Base-by-base conservation (phyloP, 768 basidiomycete species). In the Pisolithus marmoratus region DNA sequence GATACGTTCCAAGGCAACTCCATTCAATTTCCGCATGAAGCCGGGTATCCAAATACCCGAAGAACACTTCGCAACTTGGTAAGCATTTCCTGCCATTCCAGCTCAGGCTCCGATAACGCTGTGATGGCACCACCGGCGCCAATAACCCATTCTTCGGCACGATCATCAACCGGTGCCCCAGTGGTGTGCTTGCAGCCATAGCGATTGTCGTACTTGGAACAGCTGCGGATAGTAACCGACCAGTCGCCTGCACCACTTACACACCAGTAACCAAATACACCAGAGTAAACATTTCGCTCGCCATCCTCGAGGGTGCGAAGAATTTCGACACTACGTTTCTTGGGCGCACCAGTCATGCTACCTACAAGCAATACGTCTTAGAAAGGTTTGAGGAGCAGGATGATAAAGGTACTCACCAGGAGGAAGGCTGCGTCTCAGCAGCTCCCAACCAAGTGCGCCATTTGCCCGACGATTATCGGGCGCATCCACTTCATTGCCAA, bases 1-100 rank as follows among this genome's bases (percentile, higher is more conserved):
- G 12, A 26, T 45, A 11, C 15, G 14, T 38, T 45, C 12, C 27
- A 43, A 34, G 31, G 41, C 36, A 44, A 27, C 15, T 29, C n/a
- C 23, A 27, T n/a, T 54, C 50, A 66, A 34, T 60, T 49, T 54
- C 55, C 49, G 34, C 58, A 14, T 53, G 64, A 62, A 31, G 60
- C 56, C 6, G 66, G 57, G 12, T 61, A 72, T 34, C 77, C 76
- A 57, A 90, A 90, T 22, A 81, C 78, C 40, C 79, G 74, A 46
- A 90, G 70, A 42, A 88, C 87, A 58, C 87, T 89, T 55, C 84
- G 78, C 24, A 94, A 77, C 65, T 98, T 97, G n/a, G 83, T 75
- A n/a, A 82, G 60, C 80, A 97, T 95, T 65, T 98, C 94, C 6
- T 95, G 92, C 94, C 94, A 97, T 66, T 97, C 94, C 6, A 77